A percentile compares a stretch with the other conserved stretches of the same genome.
phyloP scores from a whole-genome alignment of 2,329 filamentous ascomycete genomes.

The Aspergillus pseudoglaucus region DNA sequence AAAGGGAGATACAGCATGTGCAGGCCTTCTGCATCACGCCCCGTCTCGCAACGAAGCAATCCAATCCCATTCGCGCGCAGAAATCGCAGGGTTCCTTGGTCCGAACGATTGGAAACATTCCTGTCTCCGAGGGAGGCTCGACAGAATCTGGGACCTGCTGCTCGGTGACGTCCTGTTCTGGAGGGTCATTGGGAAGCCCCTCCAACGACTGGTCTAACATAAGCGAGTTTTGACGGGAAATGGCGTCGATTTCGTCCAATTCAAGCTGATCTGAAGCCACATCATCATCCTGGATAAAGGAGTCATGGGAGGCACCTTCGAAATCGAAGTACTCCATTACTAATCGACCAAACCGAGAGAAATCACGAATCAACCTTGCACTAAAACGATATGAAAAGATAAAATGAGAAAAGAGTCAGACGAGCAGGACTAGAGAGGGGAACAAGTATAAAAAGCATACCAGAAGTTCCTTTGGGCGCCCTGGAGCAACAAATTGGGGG shows the following conservation, averaged over 20 bases:
- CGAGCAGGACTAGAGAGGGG: constrained; percentile 7
- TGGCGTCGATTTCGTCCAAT: constrained; percentile 32
- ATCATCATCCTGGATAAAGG: constrained; percentile 32
- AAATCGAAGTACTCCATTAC: constrained; percentile 45
- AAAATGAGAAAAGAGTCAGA: constrained; percentile 13
- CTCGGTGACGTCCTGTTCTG: constrained; percentile 9
- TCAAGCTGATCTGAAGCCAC: constrained; percentile 33
- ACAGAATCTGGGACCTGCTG: constrained; percentile 10
- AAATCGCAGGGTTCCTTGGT: constrained; percentile 42
- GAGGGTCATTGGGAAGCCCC: constrained; percentile 26
- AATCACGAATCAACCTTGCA: background rate
- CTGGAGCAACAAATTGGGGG: constrained; percentile 7
- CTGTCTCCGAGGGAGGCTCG: constrained; percentile 19
- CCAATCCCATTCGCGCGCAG: constrained; percentile 40
- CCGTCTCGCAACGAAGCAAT: constrained; percentile 41
- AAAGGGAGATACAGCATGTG: constrained; percentile 44
- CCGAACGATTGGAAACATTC: constrained; percentile 39
- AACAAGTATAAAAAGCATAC: constrained; percentile 19
- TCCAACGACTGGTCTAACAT: constrained; percentile 37
- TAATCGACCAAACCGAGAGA: background rate
- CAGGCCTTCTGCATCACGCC: constrained; percentile 40
- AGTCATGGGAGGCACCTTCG: constrained; percentile 37
- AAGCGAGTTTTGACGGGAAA: constrained; percentile 34
- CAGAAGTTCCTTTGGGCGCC: constrained; percentile 16
- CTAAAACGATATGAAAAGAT: constrained; percentile 1